A percentile compares a stretch with the other conserved stretches of the same genome.
phyloP scores from a whole-genome alignment of 805 yeast species.

The Spathaspora sp. region DNA sequence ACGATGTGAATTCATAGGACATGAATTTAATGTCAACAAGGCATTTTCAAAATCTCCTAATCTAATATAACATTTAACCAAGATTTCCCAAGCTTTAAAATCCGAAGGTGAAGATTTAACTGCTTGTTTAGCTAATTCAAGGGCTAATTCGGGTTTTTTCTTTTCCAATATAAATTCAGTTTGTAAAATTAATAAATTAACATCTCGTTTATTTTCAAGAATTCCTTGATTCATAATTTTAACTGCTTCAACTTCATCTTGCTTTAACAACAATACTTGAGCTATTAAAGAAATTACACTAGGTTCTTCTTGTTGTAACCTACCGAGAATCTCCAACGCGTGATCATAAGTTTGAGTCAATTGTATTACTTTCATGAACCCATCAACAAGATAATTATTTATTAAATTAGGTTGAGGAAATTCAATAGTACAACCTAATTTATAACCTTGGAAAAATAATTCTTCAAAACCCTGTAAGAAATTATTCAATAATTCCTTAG shows the following conservation, averaged over 20 bases:
- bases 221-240: conserved; percentile 50
- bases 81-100: conserved; percentile 68
- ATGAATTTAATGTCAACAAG: conserved; percentile 66
- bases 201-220: conserved; percentile 46
- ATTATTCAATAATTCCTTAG: conserved; percentile 34
- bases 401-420: conserved; percentile 64
- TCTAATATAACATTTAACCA: conserved; percentile 61
- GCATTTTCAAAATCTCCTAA: conserved; percentile 69
- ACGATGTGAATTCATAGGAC: conserved; percentile 76
- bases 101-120: conserved; percentile 74
- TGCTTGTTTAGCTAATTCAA: conserved; percentile 57
- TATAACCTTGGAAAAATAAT: conserved; percentile 63
- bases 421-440: conserved; percentile 62
- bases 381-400: conserved; percentile 71
- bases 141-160: conserved; percentile 51
- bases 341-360: conserved; percentile 61
- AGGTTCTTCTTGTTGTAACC: conserved; percentile 50
- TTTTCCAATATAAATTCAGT: conserved; percentile 55
- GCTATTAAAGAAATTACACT: conserved; percentile 58
- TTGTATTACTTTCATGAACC: conserved; percentile 60
- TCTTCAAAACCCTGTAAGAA: conserved; percentile 65
- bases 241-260: conserved; percentile 60
- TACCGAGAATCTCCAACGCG: conserved; percentile 56
- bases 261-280: conserved; percentile 46
- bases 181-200: conserved; percentile 52